Conservation (phyloP, 2,329 filamentous ascomycete species). For the Fusarium temperatum region DNA sequence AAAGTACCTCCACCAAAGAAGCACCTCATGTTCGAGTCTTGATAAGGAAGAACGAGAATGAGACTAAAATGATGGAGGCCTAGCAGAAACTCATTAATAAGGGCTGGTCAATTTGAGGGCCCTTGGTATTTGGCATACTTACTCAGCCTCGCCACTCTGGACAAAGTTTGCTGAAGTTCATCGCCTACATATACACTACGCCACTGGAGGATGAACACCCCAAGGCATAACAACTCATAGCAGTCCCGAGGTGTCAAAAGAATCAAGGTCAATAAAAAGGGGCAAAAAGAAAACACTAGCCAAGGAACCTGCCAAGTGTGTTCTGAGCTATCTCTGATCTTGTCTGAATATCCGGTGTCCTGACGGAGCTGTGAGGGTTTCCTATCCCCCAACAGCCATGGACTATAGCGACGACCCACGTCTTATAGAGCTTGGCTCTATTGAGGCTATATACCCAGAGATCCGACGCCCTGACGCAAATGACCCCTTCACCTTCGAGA, state of each 20-base stretch:
- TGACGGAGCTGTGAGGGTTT: neutral
- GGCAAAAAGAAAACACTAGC: neutral
- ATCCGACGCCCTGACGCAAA: conserved; percentile 57
- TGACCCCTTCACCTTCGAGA: conserved; percentile 58
- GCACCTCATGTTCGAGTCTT: conserved; percentile 29
- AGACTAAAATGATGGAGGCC: conserved; percentile 23
- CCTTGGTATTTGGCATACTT: conserved; percentile 1
- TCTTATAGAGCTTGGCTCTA: conserved; percentile 66
- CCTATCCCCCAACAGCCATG: conserved; percentile 35
- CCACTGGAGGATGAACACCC: conserved; percentile 35
- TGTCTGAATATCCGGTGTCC: neutral
- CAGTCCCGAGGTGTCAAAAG: neutral
- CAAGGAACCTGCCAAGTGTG: neutral
- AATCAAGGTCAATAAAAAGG: neutral
- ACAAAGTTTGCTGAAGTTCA: conserved; percentile 10
- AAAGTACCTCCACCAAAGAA: conserved; percentile 22
- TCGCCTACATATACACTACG: neutral
- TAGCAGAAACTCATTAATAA: conserved; percentile 1
- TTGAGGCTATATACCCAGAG: conserved; percentile 74
- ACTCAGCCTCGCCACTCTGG: conserved; percentile 18
- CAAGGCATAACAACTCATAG: conserved; percentile 7
- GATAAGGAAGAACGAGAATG: conserved; percentile 4
- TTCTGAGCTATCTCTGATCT: neutral
- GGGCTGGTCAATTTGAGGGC: conserved; percentile 3
- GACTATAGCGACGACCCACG: conserved; percentile 62